Evolutionary conservation across 768 basidiomycete species (phyloP).

Genomic region (Boletellus ananas): DNA sequence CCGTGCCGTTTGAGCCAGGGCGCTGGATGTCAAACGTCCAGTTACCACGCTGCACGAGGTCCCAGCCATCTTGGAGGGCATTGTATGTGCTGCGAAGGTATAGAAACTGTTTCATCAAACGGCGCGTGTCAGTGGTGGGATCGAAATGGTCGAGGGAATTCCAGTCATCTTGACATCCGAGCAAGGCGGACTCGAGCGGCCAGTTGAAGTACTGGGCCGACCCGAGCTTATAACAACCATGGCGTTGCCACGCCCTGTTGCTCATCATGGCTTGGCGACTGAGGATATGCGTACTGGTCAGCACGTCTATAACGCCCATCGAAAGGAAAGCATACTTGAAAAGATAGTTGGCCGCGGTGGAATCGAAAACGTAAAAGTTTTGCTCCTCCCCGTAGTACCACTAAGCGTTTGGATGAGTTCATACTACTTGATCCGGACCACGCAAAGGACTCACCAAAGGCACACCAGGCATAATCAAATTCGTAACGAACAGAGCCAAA

Average conservation of each 20-base stretch:
- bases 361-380: conserved; percentile 82
- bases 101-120: conserved; percentile 70
- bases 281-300: conserved; percentile 3
- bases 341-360: conserved; percentile 88
- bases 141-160: conserved; percentile 95
- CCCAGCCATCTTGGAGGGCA: conserved; percentile 81
- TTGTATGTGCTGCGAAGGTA: conserved; percentile 65
- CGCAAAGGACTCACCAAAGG: conserved; percentile 51
- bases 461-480: conserved; percentile 83
- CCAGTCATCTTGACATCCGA: conserved; percentile 89
- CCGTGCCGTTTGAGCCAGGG: conserved; percentile 80
- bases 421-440: background rate
- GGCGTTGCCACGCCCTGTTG: conserved; percentile 84
- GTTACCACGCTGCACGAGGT: conserved; percentile 79
- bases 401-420: conserved; percentile 31
- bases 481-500: conserved; percentile 74
- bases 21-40: conserved; percentile 78
- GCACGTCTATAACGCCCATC: background rate
- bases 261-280: conserved; percentile 92
- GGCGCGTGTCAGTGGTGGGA: conserved; percentile 74
- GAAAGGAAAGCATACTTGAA: conserved; percentile 55
- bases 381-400: conserved; percentile 93
- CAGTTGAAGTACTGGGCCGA: conserved; percentile 94
- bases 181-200: conserved; percentile 70
- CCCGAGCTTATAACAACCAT: conserved; percentile 88